phyloP scores from a whole-genome alignment of 495 filamentous ascomycete species.

The Copromyces sp. region DNA sequence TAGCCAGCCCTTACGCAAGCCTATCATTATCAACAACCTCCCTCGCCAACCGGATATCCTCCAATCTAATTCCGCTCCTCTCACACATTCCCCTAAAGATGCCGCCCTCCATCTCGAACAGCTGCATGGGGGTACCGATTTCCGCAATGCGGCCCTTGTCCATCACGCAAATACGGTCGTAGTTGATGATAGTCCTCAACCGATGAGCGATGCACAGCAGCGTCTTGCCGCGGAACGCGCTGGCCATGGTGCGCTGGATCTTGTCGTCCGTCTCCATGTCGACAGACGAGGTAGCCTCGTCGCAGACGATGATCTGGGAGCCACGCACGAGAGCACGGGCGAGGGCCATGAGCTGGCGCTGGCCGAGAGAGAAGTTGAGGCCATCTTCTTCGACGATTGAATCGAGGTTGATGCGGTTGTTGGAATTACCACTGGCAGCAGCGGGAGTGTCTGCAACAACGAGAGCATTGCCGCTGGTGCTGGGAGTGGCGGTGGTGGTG shows the following conservation, averaged over 20 bases:
- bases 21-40: constrained; percentile 4
- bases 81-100: constrained; percentile 93
- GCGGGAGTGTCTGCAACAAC: not conserved
- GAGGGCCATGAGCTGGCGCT: constrained; percentile 91
- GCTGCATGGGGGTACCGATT: constrained; percentile 59
- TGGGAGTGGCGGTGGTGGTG: constrained; percentile 8
- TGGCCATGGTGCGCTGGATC: constrained; percentile 84
- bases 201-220: constrained; percentile 93
- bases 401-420: constrained; percentile 66
- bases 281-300: constrained; percentile 87
- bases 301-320: constrained; percentile 86
- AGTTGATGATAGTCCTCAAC: constrained; percentile 81
- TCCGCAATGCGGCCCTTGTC: constrained; percentile 78
- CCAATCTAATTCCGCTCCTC: constrained; percentile 65
- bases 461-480: not conserved
- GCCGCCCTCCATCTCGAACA: constrained; percentile 53
- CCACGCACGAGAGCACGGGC: constrained; percentile 80
- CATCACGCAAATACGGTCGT: constrained; percentile 95
- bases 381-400: constrained; percentile 85
- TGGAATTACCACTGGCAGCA: not conserved
- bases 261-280: constrained; percentile 95
- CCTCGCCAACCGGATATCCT: constrained; percentile 50
- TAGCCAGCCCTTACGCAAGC: not conserved
- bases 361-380: constrained; percentile 90
- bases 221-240: constrained; percentile 80